Base-by-base conservation (phyloP, 768 basidiomycete genomes). In the Russula compacta region DNA sequence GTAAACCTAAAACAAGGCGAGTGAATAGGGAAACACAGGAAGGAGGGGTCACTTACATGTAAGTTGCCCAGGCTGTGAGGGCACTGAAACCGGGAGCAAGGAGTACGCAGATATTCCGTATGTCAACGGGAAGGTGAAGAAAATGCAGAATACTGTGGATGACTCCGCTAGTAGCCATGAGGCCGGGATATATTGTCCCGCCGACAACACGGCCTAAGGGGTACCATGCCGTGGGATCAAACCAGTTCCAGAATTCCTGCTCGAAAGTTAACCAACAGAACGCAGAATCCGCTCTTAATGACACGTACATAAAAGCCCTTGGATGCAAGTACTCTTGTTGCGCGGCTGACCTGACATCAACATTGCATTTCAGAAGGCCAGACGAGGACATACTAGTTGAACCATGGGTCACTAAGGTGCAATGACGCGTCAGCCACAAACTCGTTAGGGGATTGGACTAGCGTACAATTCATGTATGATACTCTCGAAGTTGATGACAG, bases 241-340 rank as follows among this genome's bases (percentile, higher is more conserved):
- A 99, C 97, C 97, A 99, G 71, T 99, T 99, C 97, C 97, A 99
- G 76, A 99, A 98, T 85, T 90, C 95, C 93, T 61, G n/a, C 42
- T 38, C 56, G 47, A 67, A 46, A 67, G 56, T 32, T 50, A 63
- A 38, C 21, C 56, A 49, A 53, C 11, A 33, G 38, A 21, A 56
- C 5, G 17, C 4, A n/a, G 6, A 19, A 51, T 39, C 9, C 21
- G 36, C 36, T 6, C 38, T 10, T 52, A n/a, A 14, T 17, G 11
- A 17, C 1, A 76, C 90, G 59, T 65, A 95, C 95, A 78, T 98
- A 95, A 77, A 99, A 98, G 17, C 97, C 97, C 68, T 98, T 80
- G 11, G 89, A 82, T 32, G 94, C 90, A 48, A 99, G 78, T 14
- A 99, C 87, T 69, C 79, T 84, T 3, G 95, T 97, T 47, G 95